A percentile compares a stretch with the other conserved stretches of the same genome.
phyloP scores from a whole-genome alignment of 1,284 basidiomycete genomes.

The Ganoderma lucidum region DNA sequence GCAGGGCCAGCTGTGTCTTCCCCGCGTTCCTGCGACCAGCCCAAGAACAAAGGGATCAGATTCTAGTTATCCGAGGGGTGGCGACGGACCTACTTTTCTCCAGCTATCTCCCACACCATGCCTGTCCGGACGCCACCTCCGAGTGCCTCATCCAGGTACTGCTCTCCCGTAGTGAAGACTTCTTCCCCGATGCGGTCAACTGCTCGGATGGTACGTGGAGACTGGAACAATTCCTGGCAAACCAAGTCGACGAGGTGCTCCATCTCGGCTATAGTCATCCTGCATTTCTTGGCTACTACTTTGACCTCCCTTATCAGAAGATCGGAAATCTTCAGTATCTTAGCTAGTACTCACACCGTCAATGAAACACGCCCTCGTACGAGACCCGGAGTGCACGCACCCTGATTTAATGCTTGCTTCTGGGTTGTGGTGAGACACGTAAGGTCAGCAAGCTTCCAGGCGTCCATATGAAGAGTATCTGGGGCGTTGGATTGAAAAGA shows the following conservation, averaged over 20 bases:
- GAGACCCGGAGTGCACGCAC: slow-evolving; percentile 12
- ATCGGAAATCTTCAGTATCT: slow-evolving; percentile 50
- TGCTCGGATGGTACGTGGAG: slow-evolving; percentile 47
- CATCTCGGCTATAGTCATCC: slow-evolving; percentile 55
- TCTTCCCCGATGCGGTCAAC: slow-evolving; percentile 48
- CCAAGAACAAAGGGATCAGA: neutral
- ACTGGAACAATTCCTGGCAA: slow-evolving; percentile 47
- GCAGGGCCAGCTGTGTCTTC: slow-evolving; percentile 87
- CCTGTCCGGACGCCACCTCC: slow-evolving; percentile 81
- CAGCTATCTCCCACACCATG: slow-evolving; percentile 84
- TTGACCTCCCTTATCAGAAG: slow-evolving; percentile 54
- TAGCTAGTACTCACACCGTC: slow-evolving; percentile 17
- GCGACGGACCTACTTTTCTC: slow-evolving; percentile 71
- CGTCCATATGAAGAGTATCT: slow-evolving; percentile 12
- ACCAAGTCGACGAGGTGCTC: slow-evolving; percentile 56
- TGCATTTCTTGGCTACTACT: slow-evolving; percentile 64
- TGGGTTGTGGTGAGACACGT: slow-evolving; percentile 16
- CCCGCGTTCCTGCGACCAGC: slow-evolving; percentile 72
- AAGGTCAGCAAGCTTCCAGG: slow-evolving; percentile 11
- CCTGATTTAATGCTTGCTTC: slow-evolving; percentile 29
- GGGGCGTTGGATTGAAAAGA: neutral
- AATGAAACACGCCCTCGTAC: neutral
- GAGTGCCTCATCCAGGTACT: slow-evolving; percentile 65
- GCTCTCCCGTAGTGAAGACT: slow-evolving; percentile 75
- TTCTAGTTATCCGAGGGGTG: neutral